phyloP scores from a whole-genome alignment of 2,329 filamentous ascomycete genomes.

The Monosporascus sp. region DNA sequence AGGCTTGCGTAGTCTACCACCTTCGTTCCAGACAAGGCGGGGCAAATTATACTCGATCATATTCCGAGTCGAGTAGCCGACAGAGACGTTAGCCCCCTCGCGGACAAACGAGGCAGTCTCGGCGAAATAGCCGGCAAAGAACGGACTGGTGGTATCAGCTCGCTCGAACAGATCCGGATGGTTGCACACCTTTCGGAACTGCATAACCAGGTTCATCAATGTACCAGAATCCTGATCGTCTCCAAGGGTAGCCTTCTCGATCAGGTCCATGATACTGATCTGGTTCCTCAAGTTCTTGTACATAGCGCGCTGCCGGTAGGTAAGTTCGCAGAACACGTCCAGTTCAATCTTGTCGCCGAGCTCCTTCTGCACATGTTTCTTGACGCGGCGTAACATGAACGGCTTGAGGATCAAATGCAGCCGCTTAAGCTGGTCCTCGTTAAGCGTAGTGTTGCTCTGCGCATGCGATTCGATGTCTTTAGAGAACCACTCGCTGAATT shows the following conservation, averaged over 20 bases:
- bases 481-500: constrained; percentile 91
- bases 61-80: constrained; percentile 84
- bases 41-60: constrained; percentile 81
- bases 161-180: constrained; percentile 96
- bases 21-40: constrained; percentile 73
- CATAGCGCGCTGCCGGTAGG: constrained; percentile 90
- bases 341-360: constrained; percentile 97
- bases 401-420: constrained; percentile 98
- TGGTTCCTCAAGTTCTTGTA: constrained; percentile 91
- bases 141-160: constrained; percentile 82
- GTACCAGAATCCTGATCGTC: constrained; percentile 94
- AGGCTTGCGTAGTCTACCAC: constrained; percentile 68
- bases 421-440: constrained; percentile 94
- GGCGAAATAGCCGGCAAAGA: constrained; percentile 79
- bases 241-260: constrained; percentile 91
- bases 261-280: constrained; percentile 97
- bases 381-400: constrained; percentile 98
- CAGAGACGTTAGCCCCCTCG: constrained; percentile 72
- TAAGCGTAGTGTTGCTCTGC: constrained; percentile 98
- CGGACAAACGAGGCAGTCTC: constrained; percentile 94
- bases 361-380: constrained; percentile 99
- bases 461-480: constrained; percentile 98
- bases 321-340: constrained; percentile 94
- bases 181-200: constrained; percentile 99
- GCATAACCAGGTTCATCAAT: constrained; percentile 99